Evolutionary conservation across 2,329 filamentous ascomycete genomes (phyloP).

Genomic region (Neofusicoccum kwambonambiense): DNA sequence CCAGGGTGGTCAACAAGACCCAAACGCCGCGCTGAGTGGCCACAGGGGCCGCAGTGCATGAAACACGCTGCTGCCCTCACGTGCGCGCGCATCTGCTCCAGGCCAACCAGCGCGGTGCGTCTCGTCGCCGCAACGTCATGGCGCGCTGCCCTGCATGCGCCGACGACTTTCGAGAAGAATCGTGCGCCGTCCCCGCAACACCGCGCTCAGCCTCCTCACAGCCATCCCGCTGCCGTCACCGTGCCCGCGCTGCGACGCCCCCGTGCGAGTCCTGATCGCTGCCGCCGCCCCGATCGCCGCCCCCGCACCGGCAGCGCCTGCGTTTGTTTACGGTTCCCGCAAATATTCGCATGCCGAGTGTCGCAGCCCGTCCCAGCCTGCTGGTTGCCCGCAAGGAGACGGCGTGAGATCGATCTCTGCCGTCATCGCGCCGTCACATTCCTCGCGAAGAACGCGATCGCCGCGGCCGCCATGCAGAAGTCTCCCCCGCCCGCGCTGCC

Average conservation of each 20-base stretch:
- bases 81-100: neutral
- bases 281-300: neutral
- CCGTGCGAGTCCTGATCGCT: neutral
- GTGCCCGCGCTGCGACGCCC: neutral
- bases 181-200: conserved; percentile 14
- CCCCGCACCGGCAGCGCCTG: neutral
- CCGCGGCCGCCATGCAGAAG: neutral
- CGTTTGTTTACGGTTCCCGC: conserved; percentile 1
- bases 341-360: conserved; percentile 11
- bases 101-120: conserved; percentile 7
- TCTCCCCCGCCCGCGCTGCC: conserved; percentile 30
- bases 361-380: conserved; percentile 1
- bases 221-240: neutral
- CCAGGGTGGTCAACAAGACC: neutral
- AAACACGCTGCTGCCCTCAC: conserved; percentile 5
- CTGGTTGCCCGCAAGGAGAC: conserved; percentile 6
- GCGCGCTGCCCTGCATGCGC: conserved; percentile 6
- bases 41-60: neutral
- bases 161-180: conserved; percentile 13
- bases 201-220: conserved; percentile 13
- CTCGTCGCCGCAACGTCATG: conserved; percentile 4
- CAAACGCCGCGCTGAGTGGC: conserved; percentile 4
- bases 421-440: conserved; percentile 14
- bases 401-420: conserved; percentile 13
- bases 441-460: conserved; percentile 8